Percentiles rank a stretch among this genome's conserved stretches.
phyloP scores from a whole-genome alignment of 768 basidiomycete genomes.

The Botryobasidium botryosum region DNA sequence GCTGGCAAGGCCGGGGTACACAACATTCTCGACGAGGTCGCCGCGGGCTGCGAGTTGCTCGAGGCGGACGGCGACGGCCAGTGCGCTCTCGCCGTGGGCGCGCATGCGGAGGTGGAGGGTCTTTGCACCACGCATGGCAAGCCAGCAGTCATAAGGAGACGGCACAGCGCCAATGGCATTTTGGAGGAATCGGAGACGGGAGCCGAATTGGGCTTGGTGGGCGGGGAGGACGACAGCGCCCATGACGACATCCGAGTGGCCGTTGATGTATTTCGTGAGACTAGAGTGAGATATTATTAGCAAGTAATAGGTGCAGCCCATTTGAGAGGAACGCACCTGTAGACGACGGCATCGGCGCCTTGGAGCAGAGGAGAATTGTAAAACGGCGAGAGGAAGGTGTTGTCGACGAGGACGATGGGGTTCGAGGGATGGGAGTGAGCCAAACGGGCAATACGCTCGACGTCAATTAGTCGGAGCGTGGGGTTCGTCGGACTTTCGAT shows the following conservation, averaged over 20 bases:
- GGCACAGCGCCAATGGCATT: constrained; percentile 78
- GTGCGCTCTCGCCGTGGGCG: constrained; percentile 69
- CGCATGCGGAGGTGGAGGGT: constrained; percentile 81
- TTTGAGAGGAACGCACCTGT: constrained; percentile 19
- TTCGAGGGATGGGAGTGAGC: constrained; percentile 34
- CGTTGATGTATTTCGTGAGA: constrained; percentile 82
- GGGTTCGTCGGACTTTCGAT: constrained; percentile 94
- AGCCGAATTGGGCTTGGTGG: constrained; percentile 30
- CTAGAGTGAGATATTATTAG: constrained; percentile 19
- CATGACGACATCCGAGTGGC: constrained; percentile 88
- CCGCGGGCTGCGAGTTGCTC: constrained; percentile 18
- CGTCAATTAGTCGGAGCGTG: constrained; percentile 71
- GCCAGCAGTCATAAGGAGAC: constrained; percentile 75
- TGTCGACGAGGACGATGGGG: constrained; percentile 81
- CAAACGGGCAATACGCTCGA: constrained; percentile 49
- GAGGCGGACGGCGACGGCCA: constrained; percentile 53
- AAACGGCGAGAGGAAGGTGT: constrained; percentile 87
- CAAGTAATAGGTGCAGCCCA: not conserved
- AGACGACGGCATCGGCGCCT: constrained; percentile 69
- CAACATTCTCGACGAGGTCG: constrained; percentile 54
- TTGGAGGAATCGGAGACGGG: constrained; percentile 69
- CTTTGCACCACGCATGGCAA: constrained; percentile 80
- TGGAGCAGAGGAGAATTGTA: constrained; percentile 75
- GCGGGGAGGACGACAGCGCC: constrained; percentile 50
- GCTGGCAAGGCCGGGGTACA: constrained; percentile 66